phyloP scores from a whole-genome alignment of 2,329 filamentous ascomycete species.

The Pseudocercospora ulei region DNA sequence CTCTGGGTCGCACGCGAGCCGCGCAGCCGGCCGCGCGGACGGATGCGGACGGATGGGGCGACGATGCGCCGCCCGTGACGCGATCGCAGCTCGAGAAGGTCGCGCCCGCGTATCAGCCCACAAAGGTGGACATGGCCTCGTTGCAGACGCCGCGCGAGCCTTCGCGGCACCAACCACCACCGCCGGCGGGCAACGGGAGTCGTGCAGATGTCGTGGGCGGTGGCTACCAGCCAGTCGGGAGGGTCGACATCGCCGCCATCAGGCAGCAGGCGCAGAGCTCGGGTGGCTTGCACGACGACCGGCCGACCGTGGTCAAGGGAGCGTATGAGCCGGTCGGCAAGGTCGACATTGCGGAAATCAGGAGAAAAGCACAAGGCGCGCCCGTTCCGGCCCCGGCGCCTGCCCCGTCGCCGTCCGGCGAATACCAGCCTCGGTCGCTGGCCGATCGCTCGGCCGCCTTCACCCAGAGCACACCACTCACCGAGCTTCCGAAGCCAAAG shows the following conservation, averaged over 20 bases:
- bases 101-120: conserved; percentile 82
- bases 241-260: conserved; percentile 92
- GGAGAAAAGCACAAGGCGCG: conserved; percentile 63
- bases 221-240: conserved; percentile 85
- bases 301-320: conserved; percentile 78
- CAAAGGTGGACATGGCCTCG: conserved; percentile 85
- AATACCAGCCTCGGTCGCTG: conserved; percentile 52
- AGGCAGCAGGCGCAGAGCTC: conserved; percentile 60
- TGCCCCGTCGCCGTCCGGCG: conserved; percentile 41
- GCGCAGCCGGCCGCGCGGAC: conserved; percentile 47
- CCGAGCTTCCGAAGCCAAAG: conserved; percentile 85
- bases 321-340: conserved; percentile 92
- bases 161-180: conserved; percentile 49
- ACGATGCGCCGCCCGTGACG: conserved; percentile 82
- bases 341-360: conserved; percentile 91
- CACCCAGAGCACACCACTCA: conserved; percentile 65
- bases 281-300: conserved; percentile 54
- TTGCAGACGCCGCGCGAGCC: conserved; percentile 63
- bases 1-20: conserved; percentile 53
- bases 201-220: conserved; percentile 63
- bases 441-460: conserved; percentile 71
- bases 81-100: conserved; percentile 86
- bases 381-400: conserved; percentile 27
- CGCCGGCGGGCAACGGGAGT: conserved; percentile 40
- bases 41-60: conserved; percentile 87